Conservation (phyloP, 331 rosid species). For the Quercus lobata region DNA sequence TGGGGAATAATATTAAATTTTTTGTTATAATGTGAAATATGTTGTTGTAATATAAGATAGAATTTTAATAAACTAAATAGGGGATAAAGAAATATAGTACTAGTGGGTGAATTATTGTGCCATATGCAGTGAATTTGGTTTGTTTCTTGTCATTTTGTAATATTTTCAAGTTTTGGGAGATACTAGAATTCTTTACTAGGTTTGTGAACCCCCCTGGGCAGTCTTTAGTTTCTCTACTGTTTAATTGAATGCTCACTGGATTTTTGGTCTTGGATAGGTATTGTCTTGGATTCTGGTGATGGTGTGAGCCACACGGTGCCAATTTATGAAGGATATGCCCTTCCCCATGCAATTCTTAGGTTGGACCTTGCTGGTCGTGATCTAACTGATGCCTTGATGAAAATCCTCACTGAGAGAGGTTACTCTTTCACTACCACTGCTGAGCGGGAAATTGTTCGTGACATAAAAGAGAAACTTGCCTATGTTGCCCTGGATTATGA, state of each 20-base stretch:
- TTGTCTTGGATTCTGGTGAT: slow-evolving; percentile 89
- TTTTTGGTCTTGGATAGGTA: slow-evolving; percentile 43
- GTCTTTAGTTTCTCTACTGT: neutral
- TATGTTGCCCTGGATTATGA: slow-evolving; percentile 85
- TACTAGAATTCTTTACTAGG: slow-evolving; percentile 1
- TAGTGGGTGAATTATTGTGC: slow-evolving; percentile 5
- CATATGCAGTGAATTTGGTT: no score
- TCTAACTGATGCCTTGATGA: slow-evolving; percentile 71
- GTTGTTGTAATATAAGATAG: no score
- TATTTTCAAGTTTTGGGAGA: neutral
- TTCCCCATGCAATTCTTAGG: slow-evolving; percentile 86
- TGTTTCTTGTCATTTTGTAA: neutral
- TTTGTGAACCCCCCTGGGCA: neutral
- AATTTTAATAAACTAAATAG: neutral
- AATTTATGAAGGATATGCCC: slow-evolving; percentile 86
- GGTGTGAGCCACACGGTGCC: slow-evolving; percentile 97
- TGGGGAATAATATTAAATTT: neutral
- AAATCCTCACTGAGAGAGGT: slow-evolving; percentile 86
- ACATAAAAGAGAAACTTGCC: slow-evolving; percentile 82
- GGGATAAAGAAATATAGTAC: neutral
- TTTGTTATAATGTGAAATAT: neutral
- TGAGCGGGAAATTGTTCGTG: slow-evolving; percentile 93
- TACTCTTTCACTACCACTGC: slow-evolving; percentile 87
- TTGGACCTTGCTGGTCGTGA: slow-evolving; percentile 95
- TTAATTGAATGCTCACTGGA: neutral